phyloP scores from a whole-genome alignment of 805 yeast genomes.

The Saturnispora sanitii region DNA sequence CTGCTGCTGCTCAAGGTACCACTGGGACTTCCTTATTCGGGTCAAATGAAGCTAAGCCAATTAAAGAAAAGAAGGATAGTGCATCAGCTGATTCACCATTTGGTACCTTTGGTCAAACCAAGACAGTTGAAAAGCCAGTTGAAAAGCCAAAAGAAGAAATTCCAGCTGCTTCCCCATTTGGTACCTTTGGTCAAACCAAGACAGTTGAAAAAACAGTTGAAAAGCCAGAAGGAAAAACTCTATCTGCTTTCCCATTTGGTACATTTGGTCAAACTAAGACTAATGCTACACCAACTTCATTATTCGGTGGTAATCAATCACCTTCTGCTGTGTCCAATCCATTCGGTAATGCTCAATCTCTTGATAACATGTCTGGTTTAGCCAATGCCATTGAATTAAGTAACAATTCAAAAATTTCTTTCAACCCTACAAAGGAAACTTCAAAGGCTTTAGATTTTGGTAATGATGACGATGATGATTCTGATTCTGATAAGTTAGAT shows the following conservation, averaged over 20 bases:
- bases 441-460: conserved; percentile 6
- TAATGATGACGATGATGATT: conserved; percentile 9
- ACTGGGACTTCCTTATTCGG: conserved; percentile 17
- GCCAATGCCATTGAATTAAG: not conserved
- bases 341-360: conserved; percentile 5
- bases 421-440: not conserved
- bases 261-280: not conserved
- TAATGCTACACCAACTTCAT: not conserved
- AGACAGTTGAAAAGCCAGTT: too few relatives aligned
- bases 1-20: too few relatives aligned
- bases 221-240: too few relatives aligned
- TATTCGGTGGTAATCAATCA: not conserved
- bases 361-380: not conserved
- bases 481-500: not conserved
- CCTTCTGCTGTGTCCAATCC: not conserved
- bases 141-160: not conserved
- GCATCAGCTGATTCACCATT: too few relatives aligned
- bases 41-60: too few relatives aligned
- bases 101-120: conserved; percentile 1
- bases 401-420: not conserved
- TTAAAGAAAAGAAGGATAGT: too few relatives aligned
- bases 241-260: not conserved
- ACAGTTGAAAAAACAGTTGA: not conserved
- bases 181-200: too few relatives aligned
- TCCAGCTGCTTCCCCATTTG: not conserved